A percentile compares a stretch with the other conserved stretches of the same genome.
These are phyloP conservation scores for Sporothrix pallida DNA, from an alignment of 2,329 filamentous ascomycete species.

Conservation along the genomic window DNA sequence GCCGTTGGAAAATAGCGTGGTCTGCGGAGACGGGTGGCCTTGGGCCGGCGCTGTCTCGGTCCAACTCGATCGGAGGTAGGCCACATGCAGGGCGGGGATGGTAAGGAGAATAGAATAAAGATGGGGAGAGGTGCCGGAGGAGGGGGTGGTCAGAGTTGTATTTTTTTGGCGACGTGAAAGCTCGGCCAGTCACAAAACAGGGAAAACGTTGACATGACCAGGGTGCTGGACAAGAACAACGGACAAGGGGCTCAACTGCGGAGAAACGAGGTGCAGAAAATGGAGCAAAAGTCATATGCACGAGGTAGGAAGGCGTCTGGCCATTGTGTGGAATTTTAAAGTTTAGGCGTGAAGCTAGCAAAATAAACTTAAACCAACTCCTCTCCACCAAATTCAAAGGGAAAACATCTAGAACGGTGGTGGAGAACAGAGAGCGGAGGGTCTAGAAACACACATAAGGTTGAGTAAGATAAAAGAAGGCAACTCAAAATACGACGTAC, in stretches of 20 bases:
- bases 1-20: neutral
- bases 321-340: neutral
- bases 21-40: constrained; percentile 1
- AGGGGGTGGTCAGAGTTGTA: neutral
- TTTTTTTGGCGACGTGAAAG: neutral
- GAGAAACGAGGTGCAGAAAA: neutral
- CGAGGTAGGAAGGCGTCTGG: neutral
- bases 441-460: no score
- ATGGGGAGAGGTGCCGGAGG: neutral
- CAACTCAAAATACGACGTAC: no score
- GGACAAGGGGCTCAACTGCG: no score
- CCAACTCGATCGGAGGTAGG: constrained; percentile 21
- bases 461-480: no score
- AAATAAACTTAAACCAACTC: neutral
- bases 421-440: no score
- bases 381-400: neutral
- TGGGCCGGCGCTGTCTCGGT: constrained; percentile 31
- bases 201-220: neutral
- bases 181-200: neutral
- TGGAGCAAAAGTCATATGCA: neutral
- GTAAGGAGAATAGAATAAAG: neutral
- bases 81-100: neutral
- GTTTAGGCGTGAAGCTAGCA: neutral
- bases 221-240: no score
- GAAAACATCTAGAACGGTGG: neutral